A percentile compares a stretch with the other conserved stretches of the same genome.
phyloP scores from a whole-genome alignment of 495 filamentous ascomycete species.

The Chaetomium tenue region DNA sequence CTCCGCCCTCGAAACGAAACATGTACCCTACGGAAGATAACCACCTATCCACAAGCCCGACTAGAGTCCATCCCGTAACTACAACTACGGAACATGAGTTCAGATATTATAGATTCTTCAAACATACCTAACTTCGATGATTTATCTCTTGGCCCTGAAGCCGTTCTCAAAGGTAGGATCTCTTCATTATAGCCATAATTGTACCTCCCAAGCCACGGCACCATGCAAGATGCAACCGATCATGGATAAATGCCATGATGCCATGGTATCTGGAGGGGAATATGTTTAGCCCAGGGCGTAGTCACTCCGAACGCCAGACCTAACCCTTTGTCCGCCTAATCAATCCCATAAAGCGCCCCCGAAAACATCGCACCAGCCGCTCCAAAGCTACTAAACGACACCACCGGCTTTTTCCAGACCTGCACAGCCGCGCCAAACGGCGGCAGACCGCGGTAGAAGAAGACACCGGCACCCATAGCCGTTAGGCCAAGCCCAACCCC shows the following conservation, averaged over 20 bases:
- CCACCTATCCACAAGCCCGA: too few relatives aligned
- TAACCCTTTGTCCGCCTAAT: not conserved
- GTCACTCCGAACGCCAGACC: not conserved
- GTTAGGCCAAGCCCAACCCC: conserved; percentile 30
- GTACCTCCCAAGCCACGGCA: too few relatives aligned
- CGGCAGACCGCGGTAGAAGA: conserved; percentile 30
- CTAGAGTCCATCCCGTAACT: too few relatives aligned
- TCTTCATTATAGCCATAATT: too few relatives aligned
- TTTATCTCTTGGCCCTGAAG: not conserved
- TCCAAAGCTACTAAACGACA: conserved; percentile 35
- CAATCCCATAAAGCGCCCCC: conserved; percentile 14
- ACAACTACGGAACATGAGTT: not conserved
- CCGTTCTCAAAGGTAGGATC: too few relatives aligned
- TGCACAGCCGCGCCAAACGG: conserved; percentile 41
- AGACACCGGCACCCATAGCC: conserved; percentile 24
- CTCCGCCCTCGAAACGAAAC: too few relatives aligned
- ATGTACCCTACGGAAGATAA: too few relatives aligned
- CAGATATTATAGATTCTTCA: not conserved
- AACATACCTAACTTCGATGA: not conserved
- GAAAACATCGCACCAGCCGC: conserved; percentile 39
- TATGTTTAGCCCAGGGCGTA: not conserved
- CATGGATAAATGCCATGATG: not conserved
- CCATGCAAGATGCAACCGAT: too few relatives aligned
- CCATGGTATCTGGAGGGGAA: too few relatives aligned
- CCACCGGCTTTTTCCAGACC: conserved; percentile 31